Percentiles rank a stretch among this genome's conserved stretches.
Conservation (phyloP, 2,329 filamentous ascomycete species). For the Apiospora sp. region DNA sequence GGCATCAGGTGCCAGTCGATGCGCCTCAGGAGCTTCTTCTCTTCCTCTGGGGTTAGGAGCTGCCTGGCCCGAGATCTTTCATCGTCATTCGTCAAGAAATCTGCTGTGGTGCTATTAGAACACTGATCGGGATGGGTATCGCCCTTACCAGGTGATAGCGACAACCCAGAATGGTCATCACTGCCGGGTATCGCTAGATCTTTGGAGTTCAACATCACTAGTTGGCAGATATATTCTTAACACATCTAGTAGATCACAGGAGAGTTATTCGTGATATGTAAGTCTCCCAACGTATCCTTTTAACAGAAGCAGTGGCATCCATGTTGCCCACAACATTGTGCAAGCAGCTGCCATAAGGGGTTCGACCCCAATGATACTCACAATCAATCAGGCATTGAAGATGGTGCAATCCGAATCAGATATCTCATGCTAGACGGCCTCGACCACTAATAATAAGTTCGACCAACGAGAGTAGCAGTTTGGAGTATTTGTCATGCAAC, state of each 20-base stretch:
- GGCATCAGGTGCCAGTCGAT: slow-evolving; percentile 54
- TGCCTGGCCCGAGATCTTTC: neutral
- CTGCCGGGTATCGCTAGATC: neutral
- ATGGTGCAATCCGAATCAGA: neutral
- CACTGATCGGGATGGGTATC: accelerated
- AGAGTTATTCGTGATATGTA: neutral
- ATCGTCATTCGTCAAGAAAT: neutral
- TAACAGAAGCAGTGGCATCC: neutral
- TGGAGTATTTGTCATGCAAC: neutral
- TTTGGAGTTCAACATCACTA: neutral
- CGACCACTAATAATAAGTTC: neutral
- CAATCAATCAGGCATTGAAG: neutral
- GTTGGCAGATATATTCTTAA: neutral
- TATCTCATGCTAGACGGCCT: neutral
- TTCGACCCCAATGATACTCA: neutral
- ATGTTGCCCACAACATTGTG: neutral
- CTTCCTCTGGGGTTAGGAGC: slow-evolving; percentile 48
- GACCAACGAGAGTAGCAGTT: neutral
- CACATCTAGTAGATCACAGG: neutral
- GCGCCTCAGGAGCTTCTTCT: slow-evolving; percentile 52
- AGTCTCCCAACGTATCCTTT: neutral
- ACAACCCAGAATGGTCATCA: too few species aligned
- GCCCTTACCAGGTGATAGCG: too few species aligned
- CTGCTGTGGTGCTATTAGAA: too few species aligned
- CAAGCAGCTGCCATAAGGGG: neutral